Evolutionary conservation across 306 rosid genomes (phyloP).

Genomic region (Corylus avellana): DNA sequence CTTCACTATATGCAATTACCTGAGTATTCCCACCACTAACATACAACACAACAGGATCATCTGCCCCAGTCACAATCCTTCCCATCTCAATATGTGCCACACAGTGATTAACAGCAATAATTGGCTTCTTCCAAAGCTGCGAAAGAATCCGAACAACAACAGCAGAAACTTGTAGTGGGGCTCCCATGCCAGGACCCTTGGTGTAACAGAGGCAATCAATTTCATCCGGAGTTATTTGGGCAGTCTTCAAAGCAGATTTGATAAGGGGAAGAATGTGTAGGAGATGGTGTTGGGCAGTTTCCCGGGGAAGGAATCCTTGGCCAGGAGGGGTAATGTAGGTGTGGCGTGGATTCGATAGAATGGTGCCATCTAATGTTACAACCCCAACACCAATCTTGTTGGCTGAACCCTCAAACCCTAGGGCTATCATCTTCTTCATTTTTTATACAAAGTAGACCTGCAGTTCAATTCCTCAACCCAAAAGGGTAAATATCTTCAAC

Average conservation of each 20-base stretch:
- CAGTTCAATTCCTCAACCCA: background rate
- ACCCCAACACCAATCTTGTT: conserved; percentile 88
- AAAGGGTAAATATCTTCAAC: background rate
- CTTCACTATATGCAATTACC: conserved; percentile 94
- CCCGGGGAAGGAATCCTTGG: conserved; percentile 93
- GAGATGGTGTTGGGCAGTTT: conserved; percentile 92
- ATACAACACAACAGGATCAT: conserved; percentile 88
- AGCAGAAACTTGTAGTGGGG: conserved; percentile 84
- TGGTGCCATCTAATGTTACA: conserved; percentile 76
- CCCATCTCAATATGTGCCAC: conserved; percentile 99
- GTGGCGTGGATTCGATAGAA: conserved; percentile 89
- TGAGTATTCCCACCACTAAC: conserved; percentile 97
- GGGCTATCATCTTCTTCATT: conserved; percentile 78
- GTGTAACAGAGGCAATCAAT: conserved; percentile 92
- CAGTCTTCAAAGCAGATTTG: conserved; percentile 68
- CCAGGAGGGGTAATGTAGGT: conserved; percentile 95
- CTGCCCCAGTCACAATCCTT: conserved; percentile 86
- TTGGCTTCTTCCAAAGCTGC: conserved; percentile 85
- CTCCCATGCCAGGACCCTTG: conserved; percentile 97
- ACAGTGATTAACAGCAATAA: conserved; percentile 85
- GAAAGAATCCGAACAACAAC: conserved; percentile 84
- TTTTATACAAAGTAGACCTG: background rate
- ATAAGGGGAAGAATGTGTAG: conserved; percentile 74
- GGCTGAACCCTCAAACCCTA: conserved; percentile 96
- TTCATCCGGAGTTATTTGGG: conserved; percentile 57